Conservation (phyloP, 2,329 filamentous ascomycete genomes). For the Xylaria sp. region DNA sequence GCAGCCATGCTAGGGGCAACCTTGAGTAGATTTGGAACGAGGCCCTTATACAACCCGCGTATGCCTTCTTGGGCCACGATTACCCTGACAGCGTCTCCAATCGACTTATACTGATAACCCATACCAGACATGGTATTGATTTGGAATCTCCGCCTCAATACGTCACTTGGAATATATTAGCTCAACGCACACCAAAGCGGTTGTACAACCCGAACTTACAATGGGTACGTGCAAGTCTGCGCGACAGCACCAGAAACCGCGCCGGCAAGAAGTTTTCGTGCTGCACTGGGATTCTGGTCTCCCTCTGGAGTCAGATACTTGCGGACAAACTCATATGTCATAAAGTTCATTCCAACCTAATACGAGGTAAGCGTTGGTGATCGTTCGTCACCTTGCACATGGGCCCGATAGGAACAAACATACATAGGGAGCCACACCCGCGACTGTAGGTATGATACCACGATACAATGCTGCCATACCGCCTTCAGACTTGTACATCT, state of each 20-base stretch:
- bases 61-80: slow-evolving; percentile 88
- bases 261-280: slow-evolving; percentile 87
- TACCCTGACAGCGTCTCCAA: slow-evolving; percentile 82
- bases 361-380: slow-evolving; percentile 27
- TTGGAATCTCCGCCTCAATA: slow-evolving; percentile 92
- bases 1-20: slow-evolving; percentile 99
- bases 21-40: slow-evolving; percentile 94
- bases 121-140: slow-evolving; percentile 99
- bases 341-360: slow-evolving; percentile 96
- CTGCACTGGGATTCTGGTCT: slow-evolving; percentile 80
- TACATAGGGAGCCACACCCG: slow-evolving; percentile 95
- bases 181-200: slow-evolving; percentile 13
- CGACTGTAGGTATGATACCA: slow-evolving; percentile 92
- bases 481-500: slow-evolving; percentile 93
- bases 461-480: slow-evolving; percentile 88
- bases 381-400: neutral
- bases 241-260: slow-evolving; percentile 96
- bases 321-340: slow-evolving; percentile 93
- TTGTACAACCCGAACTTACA: slow-evolving; percentile 68
- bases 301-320: slow-evolving; percentile 88
- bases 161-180: slow-evolving; percentile 70
- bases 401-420: slow-evolving; percentile 37
- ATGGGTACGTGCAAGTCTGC: slow-evolving; percentile 98
- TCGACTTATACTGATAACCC: slow-evolving; percentile 93
- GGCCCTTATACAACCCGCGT: slow-evolving; percentile 91